phyloP scores from a whole-genome alignment of 225 moss, liverwort and hornwort species.

The Sphagnum tenellum region DNA sequence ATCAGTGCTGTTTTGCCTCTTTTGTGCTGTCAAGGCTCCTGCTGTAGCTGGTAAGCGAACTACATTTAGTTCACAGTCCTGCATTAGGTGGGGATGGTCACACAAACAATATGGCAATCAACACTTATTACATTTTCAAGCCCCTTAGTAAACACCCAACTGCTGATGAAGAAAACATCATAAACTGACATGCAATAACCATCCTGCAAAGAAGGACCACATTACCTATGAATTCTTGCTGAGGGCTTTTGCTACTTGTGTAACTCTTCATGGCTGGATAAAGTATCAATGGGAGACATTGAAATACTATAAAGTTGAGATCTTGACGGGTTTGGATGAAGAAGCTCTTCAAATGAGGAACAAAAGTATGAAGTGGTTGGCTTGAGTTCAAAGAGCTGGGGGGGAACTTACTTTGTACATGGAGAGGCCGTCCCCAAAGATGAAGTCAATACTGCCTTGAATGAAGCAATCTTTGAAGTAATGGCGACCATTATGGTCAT shows the following conservation, averaged over 20 bases:
- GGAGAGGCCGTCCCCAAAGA: constrained; percentile 44
- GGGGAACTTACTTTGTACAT: constrained; percentile 20
- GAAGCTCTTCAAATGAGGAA: background rate
- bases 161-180: too few relatives aligned
- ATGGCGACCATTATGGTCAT: constrained; percentile 48
- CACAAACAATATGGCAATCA: background rate
- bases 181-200: too few relatives aligned
- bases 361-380: background rate
- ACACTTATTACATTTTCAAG: too few relatives aligned
- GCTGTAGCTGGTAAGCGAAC: constrained; percentile 8
- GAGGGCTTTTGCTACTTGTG: too few relatives aligned
- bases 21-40: constrained; percentile 47
- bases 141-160: background rate
- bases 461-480: constrained; percentile 44
- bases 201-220: background rate
- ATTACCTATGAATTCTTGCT: background rate
- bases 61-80: constrained; percentile 44
- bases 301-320: background rate
- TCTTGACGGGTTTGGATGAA: background rate
- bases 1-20: constrained; percentile 35
- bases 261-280: background rate
- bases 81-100: constrained; percentile 3
- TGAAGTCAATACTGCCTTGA: constrained; percentile 48
- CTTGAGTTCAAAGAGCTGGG: background rate
- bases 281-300: background rate